Conservation (phyloP, 2,329 filamentous ascomycete species). For the Daldinia sp. region DNA sequence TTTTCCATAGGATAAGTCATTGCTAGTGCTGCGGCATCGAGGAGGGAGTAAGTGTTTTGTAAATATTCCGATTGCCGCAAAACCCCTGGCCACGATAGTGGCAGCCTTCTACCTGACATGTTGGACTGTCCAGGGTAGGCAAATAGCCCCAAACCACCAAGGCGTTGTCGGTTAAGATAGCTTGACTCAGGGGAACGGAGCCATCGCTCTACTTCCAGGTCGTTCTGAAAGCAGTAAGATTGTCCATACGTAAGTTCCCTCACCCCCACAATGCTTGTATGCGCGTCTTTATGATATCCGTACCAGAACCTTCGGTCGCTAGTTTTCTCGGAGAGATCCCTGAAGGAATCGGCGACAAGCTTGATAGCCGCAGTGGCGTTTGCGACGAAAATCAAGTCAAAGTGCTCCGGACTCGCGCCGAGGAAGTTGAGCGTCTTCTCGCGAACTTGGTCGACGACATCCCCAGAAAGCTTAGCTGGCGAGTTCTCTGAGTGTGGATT, state of each 20-base stretch:
- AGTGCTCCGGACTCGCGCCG: constrained; percentile 64
- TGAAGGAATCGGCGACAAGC: constrained; percentile 65
- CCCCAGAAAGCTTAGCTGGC: constrained; percentile 65
- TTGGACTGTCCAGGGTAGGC: constrained; percentile 76
- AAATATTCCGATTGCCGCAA: constrained; percentile 47
- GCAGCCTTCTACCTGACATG: constrained; percentile 70
- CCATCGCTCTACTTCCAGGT: constrained; percentile 60
- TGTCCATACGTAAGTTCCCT: constrained; percentile 67
- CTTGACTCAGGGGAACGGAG: constrained; percentile 44
- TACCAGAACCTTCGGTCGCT: constrained; percentile 61
- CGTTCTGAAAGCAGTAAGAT: constrained; percentile 66
- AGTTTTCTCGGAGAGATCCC: constrained; percentile 59
- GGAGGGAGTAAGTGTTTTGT: constrained; percentile 59
- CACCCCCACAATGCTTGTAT: constrained; percentile 73
- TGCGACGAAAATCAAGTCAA: constrained; percentile 80
- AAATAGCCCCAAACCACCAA: constrained; percentile 57
- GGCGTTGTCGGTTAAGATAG: constrained; percentile 38
- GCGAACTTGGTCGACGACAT: constrained; percentile 64
- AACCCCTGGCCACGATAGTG: constrained; percentile 61
- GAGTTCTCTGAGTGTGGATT: constrained; percentile 73
- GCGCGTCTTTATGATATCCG: constrained; percentile 67
- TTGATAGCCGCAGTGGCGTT: constrained; percentile 95
- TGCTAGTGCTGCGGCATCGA: constrained; percentile 71
- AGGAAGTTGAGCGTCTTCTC: constrained; percentile 64
- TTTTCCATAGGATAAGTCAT: constrained; percentile 65